Evolutionary conservation across 2,329 filamentous ascomycete species (phyloP).

Genomic region (Pseudogymnoascus sp.): DNA sequence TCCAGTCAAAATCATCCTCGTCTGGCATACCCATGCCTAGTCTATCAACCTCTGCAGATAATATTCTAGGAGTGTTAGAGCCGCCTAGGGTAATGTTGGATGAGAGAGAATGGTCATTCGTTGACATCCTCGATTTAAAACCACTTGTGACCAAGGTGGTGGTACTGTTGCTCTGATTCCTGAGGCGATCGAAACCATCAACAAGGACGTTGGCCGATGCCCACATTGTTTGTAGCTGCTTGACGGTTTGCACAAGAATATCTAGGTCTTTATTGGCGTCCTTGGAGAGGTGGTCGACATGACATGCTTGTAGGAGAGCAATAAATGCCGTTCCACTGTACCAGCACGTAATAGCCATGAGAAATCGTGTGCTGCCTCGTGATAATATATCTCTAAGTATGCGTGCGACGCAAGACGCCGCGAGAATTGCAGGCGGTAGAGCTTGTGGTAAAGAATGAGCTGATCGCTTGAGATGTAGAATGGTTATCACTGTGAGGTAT

Average conservation of each 20-base stretch:
- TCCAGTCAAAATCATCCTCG: constrained; percentile 28
- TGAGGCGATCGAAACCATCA: constrained; percentile 27
- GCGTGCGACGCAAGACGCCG: constrained; percentile 33
- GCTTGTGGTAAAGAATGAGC: constrained; percentile 32
- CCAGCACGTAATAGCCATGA: constrained; percentile 39
- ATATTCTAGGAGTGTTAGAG: background rate
- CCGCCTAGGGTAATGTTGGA: background rate
- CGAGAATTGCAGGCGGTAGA: constrained; percentile 31
- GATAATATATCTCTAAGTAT: constrained; percentile 34
- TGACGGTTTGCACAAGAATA: constrained; percentile 27
- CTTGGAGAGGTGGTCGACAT: constrained; percentile 26
- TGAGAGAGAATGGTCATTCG: constrained; percentile 1
- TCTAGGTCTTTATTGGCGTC: constrained; percentile 30
- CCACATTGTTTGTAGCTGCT: constrained; percentile 32
- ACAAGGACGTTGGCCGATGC: constrained; percentile 31
- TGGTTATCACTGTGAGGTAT: constrained; percentile 36
- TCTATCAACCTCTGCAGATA: constrained; percentile 13
- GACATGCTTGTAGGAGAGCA: constrained; percentile 34
- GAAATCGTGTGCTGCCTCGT: constrained; percentile 33
- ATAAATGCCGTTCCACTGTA: constrained; percentile 37
- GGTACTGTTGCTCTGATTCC: constrained; percentile 13
- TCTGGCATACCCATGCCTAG: constrained; percentile 13
- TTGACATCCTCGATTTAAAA: background rate
- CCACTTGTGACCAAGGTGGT: background rate
- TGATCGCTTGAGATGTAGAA: constrained; percentile 33